A percentile compares a stretch with the other conserved stretches of the same genome.
These are phyloP conservation scores for Auricularia cornea DNA, from an alignment of 768 basidiomycete species.

Conservation along the genomic window DNA sequence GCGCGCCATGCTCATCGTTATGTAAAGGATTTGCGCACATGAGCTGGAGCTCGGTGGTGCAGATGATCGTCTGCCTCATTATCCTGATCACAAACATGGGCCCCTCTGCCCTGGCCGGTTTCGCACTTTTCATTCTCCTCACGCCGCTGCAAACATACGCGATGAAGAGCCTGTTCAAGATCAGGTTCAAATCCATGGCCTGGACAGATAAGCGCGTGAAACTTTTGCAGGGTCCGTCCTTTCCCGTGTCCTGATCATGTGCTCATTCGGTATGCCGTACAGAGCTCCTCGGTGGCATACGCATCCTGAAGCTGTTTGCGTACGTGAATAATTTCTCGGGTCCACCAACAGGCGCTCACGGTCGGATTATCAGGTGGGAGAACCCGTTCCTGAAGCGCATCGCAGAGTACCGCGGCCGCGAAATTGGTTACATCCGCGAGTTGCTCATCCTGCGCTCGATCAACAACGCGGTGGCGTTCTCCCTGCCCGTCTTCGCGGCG, in stretches of 20 bases:
- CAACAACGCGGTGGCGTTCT: slow-evolving; percentile 59
- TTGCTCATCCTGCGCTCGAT: slow-evolving; percentile 58
- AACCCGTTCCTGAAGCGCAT: slow-evolving; percentile 68
- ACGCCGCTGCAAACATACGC: slow-evolving; percentile 64
- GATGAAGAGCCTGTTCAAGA: slow-evolving; percentile 64
- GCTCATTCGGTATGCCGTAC: too few relatives aligned
- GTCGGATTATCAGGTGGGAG: slow-evolving; percentile 25
- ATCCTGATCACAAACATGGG: slow-evolving; percentile 63
- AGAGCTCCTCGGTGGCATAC: slow-evolving; percentile 77
- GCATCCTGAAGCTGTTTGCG: slow-evolving; percentile 86
- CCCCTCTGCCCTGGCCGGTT: slow-evolving; percentile 44
- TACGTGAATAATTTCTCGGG: too few relatives aligned
- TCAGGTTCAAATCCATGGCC: slow-evolving; percentile 66
- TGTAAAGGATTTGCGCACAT: slow-evolving; percentile 56
- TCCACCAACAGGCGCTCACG: background rate
- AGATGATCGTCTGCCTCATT: slow-evolving; percentile 66
- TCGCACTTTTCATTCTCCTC: slow-evolving; percentile 56
- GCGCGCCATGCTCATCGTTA: background rate
- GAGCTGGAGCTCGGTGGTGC: slow-evolving; percentile 69
- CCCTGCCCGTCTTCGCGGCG: slow-evolving; percentile 70
- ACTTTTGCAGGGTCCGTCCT: slow-evolving; percentile 52
- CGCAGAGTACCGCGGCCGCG: slow-evolving; percentile 56
- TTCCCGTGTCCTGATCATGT: too few relatives aligned
- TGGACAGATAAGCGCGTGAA: slow-evolving; percentile 92
- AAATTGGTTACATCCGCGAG: slow-evolving; percentile 64